Conservation (phyloP, 116 monocot species). For the Trichopus zeylanicus region DNA sequence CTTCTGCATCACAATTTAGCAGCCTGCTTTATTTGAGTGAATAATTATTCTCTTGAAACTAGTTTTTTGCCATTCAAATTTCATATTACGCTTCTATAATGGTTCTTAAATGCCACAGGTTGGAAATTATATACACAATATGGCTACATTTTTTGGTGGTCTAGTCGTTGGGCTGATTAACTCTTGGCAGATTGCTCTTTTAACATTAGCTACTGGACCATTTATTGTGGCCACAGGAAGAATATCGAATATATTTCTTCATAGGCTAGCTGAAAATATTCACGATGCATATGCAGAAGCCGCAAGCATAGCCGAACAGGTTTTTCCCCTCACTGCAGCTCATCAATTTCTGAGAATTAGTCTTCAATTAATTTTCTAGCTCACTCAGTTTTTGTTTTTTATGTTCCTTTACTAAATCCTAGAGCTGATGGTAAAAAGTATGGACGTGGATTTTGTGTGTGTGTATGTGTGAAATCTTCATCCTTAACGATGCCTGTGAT, state of each 20-base stretch:
- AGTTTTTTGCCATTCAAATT: not conserved
- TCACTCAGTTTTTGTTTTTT: too few relatives aligned
- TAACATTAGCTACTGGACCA: conserved; percentile 84
- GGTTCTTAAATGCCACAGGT: conserved; percentile 46
- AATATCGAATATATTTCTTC: conserved; percentile 98
- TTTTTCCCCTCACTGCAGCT: conserved; percentile 9
- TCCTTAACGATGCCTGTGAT: too few relatives aligned
- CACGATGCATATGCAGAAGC: conserved; percentile 99
- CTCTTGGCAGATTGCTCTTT: conserved; percentile 98
- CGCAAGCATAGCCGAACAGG: conserved; percentile 99
- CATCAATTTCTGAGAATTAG: too few relatives aligned
- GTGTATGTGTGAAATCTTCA: too few relatives aligned
- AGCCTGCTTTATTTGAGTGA: not conserved
- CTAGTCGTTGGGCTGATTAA: conserved; percentile 87
- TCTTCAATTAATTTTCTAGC: too few relatives aligned
- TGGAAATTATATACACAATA: conserved; percentile 98
- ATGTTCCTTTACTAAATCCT: too few relatives aligned
- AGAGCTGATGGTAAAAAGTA: too few relatives aligned
- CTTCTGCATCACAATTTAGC: not conserved
- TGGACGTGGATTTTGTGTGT: too few relatives aligned
- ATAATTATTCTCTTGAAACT: not conserved
- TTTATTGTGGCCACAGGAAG: conserved; percentile 99
- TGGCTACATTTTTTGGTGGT: conserved; percentile 99
- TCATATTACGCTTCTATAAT: conserved; percentile 1
- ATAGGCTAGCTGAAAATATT: conserved; percentile 97